Percentiles rank a stretch among this genome's conserved stretches.
Conservation (phyloP, 83 land plant genomes). For the Picea abies region DNA sequence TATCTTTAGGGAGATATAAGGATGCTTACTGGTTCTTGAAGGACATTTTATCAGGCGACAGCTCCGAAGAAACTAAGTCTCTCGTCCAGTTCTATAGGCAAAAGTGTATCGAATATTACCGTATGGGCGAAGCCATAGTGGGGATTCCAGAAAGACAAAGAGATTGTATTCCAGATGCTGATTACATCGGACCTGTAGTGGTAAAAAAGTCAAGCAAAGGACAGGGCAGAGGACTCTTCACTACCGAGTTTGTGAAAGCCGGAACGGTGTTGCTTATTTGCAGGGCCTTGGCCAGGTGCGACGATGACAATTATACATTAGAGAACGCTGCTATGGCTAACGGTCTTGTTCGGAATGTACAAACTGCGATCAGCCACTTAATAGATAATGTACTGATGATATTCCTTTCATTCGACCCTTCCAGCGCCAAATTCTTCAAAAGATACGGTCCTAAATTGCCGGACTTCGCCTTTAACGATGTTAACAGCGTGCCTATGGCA, state of each 20-base stretch:
- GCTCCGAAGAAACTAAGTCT: too few relatives aligned
- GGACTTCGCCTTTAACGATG: background rate
- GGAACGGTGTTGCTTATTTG: slow-evolving; percentile 13
- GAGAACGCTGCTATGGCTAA: background rate
- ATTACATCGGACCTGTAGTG: slow-evolving; percentile 17
- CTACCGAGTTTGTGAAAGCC: background rate
- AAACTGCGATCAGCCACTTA: background rate
- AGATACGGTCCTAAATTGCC: background rate
- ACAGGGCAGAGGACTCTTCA: slow-evolving; percentile 24
- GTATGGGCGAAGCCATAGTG: background rate
- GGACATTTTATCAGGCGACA: background rate
- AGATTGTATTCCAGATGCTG: background rate
- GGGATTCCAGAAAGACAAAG: background rate
- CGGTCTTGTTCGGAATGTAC: background rate
- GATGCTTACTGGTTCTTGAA: background rate
- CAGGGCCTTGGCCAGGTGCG: slow-evolving; percentile 12
- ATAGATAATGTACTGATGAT: background rate
- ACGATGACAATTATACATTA: background rate
- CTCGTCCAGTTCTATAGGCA: background rate
- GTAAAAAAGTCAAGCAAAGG: slow-evolving; percentile 13
- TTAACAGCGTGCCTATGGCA: too few relatives aligned
- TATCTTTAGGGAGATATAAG: background rate
- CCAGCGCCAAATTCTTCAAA: background rate
- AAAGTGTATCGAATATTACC: too few relatives aligned
- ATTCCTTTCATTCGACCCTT: background rate